phyloP scores from a whole-genome alignment of 768 basidiomycete genomes.

The Termitomyces sp. region DNA sequence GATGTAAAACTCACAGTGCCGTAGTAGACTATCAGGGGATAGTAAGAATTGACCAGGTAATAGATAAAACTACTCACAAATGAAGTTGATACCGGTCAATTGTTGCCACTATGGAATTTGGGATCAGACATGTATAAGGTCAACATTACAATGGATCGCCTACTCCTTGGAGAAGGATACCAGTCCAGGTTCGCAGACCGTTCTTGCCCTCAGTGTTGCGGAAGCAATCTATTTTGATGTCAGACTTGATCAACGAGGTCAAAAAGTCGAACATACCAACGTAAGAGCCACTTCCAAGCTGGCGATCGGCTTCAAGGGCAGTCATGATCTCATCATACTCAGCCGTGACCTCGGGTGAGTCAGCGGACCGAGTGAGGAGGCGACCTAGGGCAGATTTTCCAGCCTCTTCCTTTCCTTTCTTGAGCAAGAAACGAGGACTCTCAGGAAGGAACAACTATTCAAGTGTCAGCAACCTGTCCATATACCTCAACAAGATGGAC shows the following conservation, averaged over 20 bases:
- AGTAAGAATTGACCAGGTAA: not conserved
- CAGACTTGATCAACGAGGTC: not conserved
- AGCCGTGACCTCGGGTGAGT: conserved; percentile 42
- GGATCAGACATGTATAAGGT: not conserved
- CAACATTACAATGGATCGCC: conserved; percentile 1
- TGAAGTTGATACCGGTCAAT: conserved; percentile 70
- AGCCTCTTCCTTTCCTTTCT: conserved; percentile 51
- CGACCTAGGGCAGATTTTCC: conserved; percentile 59
- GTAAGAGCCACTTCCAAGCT: conserved; percentile 56
- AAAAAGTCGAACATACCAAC: conserved; percentile 15
- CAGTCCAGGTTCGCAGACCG: conserved; percentile 70
- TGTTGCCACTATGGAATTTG: conserved; percentile 43
- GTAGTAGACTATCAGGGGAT: conserved; percentile 40
- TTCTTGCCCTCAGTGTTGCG: conserved; percentile 53
- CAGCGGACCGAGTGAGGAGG: conserved; percentile 49
- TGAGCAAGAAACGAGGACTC: conserved; percentile 77
- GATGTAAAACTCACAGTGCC: conserved; percentile 33
- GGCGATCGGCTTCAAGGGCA: conserved; percentile 59
- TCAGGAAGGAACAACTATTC: conserved; percentile 15
- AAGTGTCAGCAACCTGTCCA: not conserved
- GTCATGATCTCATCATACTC: conserved; percentile 44
- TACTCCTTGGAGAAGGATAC: conserved; percentile 67
- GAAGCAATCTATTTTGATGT: conserved; percentile 36
- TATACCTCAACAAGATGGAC: not conserved
- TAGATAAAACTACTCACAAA: conserved; percentile 17